Conservation (phyloP, 2,329 filamentous ascomycete species). For the Pleomassaria siparia region DNA sequence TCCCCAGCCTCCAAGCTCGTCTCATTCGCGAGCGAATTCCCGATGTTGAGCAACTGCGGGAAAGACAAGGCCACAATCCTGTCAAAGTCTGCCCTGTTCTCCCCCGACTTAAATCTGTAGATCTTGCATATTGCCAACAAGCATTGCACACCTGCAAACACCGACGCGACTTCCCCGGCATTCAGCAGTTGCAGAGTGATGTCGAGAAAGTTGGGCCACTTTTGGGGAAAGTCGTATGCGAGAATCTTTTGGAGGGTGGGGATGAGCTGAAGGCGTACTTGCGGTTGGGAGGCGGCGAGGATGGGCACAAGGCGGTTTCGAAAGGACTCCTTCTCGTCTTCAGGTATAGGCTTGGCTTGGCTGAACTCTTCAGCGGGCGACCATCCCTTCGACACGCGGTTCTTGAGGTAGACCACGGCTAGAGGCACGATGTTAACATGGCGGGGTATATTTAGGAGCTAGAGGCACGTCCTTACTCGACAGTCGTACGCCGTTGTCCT, state of each 20-base stretch:
- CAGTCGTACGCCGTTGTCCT: slow-evolving; percentile 79
- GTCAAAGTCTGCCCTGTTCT: slow-evolving; percentile 83
- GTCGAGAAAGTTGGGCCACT: slow-evolving; percentile 93
- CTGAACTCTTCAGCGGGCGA: slow-evolving; percentile 73
- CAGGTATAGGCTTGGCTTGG: slow-evolving; percentile 73
- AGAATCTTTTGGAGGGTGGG: slow-evolving; percentile 95
- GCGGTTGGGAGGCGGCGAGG: slow-evolving; percentile 75
- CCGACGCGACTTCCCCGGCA: slow-evolving; percentile 80
- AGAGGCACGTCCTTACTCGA: slow-evolving; percentile 65
- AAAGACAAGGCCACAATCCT: slow-evolving; percentile 92
- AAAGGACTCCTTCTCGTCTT: slow-evolving; percentile 85
- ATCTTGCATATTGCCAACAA: slow-evolving; percentile 92
- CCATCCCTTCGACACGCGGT: slow-evolving; percentile 94
- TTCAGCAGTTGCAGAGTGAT: slow-evolving; percentile 87
- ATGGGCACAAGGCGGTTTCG: slow-evolving; percentile 86
- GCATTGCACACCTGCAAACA: slow-evolving; percentile 92
- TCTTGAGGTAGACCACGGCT: slow-evolving; percentile 98
- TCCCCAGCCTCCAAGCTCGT: slow-evolving; percentile 92
- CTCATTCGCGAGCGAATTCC: slow-evolving; percentile 84
- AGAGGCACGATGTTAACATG: slow-evolving; percentile 30
- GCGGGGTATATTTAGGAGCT: slow-evolving; percentile 1
- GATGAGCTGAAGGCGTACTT: slow-evolving; percentile 88
- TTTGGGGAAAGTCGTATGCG: slow-evolving; percentile 89
- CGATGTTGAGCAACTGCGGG: slow-evolving; percentile 82
- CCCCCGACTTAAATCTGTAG: slow-evolving; percentile 89